Evolutionary conservation across 768 basidiomycete genomes (phyloP), one percentile per base, ranked within the genome.

Genomic region (Pleurotus pulmonarius): DNA sequence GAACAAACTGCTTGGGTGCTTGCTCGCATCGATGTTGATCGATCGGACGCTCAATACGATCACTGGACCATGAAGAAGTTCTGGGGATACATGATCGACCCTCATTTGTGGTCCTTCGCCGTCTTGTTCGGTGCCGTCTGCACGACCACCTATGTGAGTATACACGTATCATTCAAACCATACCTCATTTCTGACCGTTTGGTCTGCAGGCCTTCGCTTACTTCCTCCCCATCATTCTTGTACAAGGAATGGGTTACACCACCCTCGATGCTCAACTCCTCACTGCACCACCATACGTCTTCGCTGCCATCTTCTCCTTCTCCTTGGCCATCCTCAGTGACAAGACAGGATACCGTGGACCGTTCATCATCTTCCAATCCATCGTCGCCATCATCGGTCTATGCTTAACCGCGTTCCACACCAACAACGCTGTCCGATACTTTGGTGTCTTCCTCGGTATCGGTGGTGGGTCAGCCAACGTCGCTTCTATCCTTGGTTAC

Each of bases 261-360:
- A 58, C 65, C 20, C 63, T 59, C 7, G 65, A 65, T 44, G 59
- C 74, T 7, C 61, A 72, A 16, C 55, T 70, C n/a, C 67, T 74
- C 15, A 70, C 68, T 11, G 69, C 74, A 5, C 73, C 73, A 18
- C 74, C 73, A 11, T 68, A 65, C 46, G 65, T 69, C 12, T 65
- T 69, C 46, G 69, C 70, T 24, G 73, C 71, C 7, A 60, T 71
- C n/a, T 70, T 68, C 25, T 64, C 63, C 57, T 75, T 70, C 56
- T 59, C 63, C 54, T 75, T 75, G 46, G 73, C 75, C 15, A 71
- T 69, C 62, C 58, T 75, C 34, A 68, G 73, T 24, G 74, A 77
- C 56, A 70, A 63, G 59, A 69, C 69, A 9, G 66, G 63, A 41
- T 61, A 65, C 24, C 67, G 74, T 9, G 73, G 71, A 1, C 56